phyloP scores from a whole-genome alignment of 805 yeast species.

The Pichia heedii region DNA sequence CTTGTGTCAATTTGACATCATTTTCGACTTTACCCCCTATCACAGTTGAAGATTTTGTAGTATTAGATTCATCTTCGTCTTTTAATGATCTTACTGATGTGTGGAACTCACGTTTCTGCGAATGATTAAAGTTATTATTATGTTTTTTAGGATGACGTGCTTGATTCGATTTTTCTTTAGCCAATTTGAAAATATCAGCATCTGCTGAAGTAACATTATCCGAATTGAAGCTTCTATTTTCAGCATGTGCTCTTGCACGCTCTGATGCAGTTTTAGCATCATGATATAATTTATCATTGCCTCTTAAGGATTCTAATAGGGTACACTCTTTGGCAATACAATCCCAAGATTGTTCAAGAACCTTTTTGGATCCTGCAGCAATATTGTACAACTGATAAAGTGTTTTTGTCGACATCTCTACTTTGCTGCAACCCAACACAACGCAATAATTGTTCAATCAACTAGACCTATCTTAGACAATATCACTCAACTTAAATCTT shows the following conservation, averaged over 20 bases:
- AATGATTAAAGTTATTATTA: not conserved
- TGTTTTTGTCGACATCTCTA: conserved; percentile 18
- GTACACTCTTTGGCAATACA: conserved; percentile 15
- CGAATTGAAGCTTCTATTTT: conserved; percentile 11
- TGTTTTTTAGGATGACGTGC: conserved; percentile 5
- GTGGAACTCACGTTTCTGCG: conserved; percentile 10
- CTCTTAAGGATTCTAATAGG: conserved; percentile 15
- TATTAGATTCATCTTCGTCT: not conserved
- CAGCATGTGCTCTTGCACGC: conserved; percentile 15
- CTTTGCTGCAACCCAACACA: too few relatives aligned
- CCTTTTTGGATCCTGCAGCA: conserved; percentile 22
- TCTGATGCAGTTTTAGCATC: conserved; percentile 21
- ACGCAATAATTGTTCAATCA: too few relatives aligned
- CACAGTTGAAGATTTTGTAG: not conserved
- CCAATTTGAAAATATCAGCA: conserved; percentile 26
- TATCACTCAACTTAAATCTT: too few relatives aligned
- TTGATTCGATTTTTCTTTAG: conserved; percentile 23
- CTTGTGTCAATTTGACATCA: conserved; percentile 43
- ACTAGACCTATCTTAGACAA: too few relatives aligned
- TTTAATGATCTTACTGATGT: conserved; percentile 2
- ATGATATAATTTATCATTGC: conserved; percentile 19
- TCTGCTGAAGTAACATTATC: conserved; percentile 10
- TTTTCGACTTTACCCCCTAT: conserved; percentile 28
- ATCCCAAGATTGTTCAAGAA: conserved; percentile 16
- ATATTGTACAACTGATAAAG: conserved; percentile 21